Evolutionary conservation across 2,329 filamentous ascomycete species (phyloP).

Genomic region (Cylindrodendrum hubeiense): DNA sequence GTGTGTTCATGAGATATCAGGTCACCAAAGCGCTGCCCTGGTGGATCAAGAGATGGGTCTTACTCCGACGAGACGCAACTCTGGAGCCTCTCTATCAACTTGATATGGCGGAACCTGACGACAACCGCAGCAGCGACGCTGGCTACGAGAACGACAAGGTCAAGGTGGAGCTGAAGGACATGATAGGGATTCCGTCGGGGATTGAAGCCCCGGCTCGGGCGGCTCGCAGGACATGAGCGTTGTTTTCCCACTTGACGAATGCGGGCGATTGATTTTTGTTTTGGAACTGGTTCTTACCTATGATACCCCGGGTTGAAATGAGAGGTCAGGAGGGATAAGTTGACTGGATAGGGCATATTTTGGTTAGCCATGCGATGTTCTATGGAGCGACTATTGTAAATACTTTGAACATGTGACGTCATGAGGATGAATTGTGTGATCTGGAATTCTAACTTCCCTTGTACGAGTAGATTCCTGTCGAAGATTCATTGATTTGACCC

Average conservation of each 20-base stretch:
- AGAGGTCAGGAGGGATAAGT: constrained; percentile 27
- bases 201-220: constrained; percentile 23
- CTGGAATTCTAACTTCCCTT: not conserved
- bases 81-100: constrained; percentile 59
- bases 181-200: constrained; percentile 46
- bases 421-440: not conserved
- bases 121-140: constrained; percentile 45
- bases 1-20: constrained; percentile 69
- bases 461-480: not conserved
- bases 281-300: constrained; percentile 31
- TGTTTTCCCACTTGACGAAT: constrained; percentile 1
- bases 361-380: not conserved
- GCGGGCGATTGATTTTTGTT: constrained; percentile 19
- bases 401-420: constrained; percentile 16
- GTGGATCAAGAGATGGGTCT: constrained; percentile 70
- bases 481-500: not conserved
- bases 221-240: not conserved
- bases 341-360: not conserved
- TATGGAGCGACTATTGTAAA: not conserved
- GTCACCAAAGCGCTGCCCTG: constrained; percentile 68
- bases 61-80: constrained; percentile 59
- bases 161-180: constrained; percentile 54
- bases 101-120: constrained; percentile 51
- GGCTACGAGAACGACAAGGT: constrained; percentile 54
- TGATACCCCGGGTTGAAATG: constrained; percentile 42